phyloP scores from a whole-genome alignment of 306 rosid species.

The Ormosia emarginata region DNA sequence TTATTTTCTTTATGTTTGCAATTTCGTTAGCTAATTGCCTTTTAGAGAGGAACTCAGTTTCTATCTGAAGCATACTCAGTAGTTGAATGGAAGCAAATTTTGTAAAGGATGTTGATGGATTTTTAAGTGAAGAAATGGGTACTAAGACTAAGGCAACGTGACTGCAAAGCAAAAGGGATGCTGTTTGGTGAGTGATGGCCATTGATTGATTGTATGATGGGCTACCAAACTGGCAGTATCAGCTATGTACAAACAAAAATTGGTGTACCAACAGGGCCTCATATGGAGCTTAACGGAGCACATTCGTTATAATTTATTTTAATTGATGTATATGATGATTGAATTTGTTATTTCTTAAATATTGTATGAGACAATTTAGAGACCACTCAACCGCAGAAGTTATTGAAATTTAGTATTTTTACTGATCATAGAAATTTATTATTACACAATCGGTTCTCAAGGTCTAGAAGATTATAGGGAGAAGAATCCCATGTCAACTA shows the following conservation, averaged over 20 bases:
- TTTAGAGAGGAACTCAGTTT: constrained; percentile 31
- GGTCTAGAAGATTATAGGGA: neutral
- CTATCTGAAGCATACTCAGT: neutral
- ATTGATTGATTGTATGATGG: constrained; percentile 31
- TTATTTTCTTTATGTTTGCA: neutral
- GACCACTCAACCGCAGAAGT: neutral
- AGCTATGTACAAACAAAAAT: constrained; percentile 21
- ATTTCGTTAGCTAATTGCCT: constrained; percentile 15
- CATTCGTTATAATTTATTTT: neutral
- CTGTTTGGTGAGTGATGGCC: constrained; percentile 54
- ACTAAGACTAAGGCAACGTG: constrained; percentile 39
- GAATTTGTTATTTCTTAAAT: neutral
- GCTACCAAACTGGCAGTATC: constrained; percentile 27
- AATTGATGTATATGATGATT: neutral
- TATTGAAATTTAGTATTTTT: neutral
- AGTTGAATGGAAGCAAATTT: constrained; percentile 29
- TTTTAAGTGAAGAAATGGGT: constrained; percentile 20
- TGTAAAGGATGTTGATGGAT: constrained; percentile 19
- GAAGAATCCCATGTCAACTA: neutral
- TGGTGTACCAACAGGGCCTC: constrained; percentile 28
- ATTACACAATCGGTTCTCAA: neutral
- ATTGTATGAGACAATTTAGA: neutral
- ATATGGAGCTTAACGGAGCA: neutral
- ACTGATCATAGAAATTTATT: neutral
- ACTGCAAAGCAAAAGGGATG: constrained; percentile 49